Conservation (phyloP, 169 alveolate genomes). For the Pseudocohnilembus persalinus region DNA sequence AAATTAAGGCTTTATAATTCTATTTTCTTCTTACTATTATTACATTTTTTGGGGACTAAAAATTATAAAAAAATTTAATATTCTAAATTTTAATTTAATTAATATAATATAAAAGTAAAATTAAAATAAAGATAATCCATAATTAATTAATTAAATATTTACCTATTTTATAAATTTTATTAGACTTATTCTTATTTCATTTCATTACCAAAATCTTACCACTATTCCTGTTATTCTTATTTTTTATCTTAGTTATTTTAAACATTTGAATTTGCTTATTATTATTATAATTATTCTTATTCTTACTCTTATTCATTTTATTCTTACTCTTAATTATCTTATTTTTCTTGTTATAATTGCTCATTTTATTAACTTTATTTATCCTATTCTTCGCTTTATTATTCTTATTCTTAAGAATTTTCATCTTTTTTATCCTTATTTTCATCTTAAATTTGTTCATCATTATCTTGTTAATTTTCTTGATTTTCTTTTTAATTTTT, state of each 20-base stretch:
- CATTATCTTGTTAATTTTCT: background rate
- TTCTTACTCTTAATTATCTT: constrained; percentile 1
- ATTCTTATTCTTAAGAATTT: constrained; percentile 19
- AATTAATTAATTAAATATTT: background rate
- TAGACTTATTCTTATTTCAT: constrained; percentile 12
- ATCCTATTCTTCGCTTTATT: background rate
- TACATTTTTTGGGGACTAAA: background rate
- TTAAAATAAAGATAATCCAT: background rate
- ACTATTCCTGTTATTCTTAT: background rate
- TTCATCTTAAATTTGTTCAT: background rate
- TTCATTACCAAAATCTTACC: constrained; percentile 3
- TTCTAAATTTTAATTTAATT: background rate
- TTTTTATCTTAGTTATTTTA: no score
- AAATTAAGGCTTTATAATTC: background rate
- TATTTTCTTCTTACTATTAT: background rate
- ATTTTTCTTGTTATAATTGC: background rate
- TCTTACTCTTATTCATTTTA: constrained; percentile 2
- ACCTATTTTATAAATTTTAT: constrained; percentile 14
- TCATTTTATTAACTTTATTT: constrained; percentile 27
- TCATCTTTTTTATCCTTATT: background rate
- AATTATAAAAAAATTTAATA: background rate
- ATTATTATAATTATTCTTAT: background rate
- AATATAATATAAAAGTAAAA: background rate
- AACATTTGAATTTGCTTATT: constrained; percentile 5
- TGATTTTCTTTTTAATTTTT: background rate